phyloP scores from a whole-genome alignment of 495 filamentous ascomycete species.

The Penicillium lividum region DNA sequence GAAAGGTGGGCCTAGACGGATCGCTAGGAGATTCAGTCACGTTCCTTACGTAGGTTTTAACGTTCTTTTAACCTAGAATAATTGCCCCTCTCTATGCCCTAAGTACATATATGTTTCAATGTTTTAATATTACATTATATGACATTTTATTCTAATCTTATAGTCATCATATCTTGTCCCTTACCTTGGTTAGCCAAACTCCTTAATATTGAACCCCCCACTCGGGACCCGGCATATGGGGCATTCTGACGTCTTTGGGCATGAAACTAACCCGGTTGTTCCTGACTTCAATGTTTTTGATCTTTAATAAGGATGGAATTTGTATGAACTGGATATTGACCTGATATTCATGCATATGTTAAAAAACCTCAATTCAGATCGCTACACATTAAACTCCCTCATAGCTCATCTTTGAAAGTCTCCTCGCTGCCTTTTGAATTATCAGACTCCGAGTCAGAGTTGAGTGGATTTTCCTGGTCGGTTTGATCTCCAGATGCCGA shows the following conservation, averaged over 20 bases:
- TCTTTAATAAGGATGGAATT: neutral
- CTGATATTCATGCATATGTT: neutral
- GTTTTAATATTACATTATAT: neutral
- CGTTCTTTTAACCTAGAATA: neutral
- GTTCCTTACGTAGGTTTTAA: constrained; percentile 31
- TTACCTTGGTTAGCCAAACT: neutral
- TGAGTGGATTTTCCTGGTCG: constrained; percentile 13
- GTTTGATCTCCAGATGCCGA: constrained; percentile 15
- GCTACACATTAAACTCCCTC: constrained; percentile 20
- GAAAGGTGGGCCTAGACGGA: constrained; percentile 31
- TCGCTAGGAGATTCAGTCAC: constrained; percentile 35
- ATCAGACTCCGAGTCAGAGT: constrained; percentile 19
- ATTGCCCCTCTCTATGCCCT: constrained; percentile 1
- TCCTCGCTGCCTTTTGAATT: constrained; percentile 50
- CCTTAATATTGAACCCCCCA: constrained; percentile 16
- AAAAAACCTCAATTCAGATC: neutral
- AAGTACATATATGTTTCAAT: neutral
- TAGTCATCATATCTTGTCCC: no score
- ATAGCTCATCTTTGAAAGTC: constrained; percentile 59
- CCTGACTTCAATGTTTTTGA: constrained; percentile 8
- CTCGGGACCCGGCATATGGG: constrained; percentile 26
- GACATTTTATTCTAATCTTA: no score
- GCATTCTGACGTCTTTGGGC: constrained; percentile 31
- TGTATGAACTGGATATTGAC: neutral
- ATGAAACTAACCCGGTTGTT: constrained; percentile 30